Evolutionary conservation across 1,139 yeast genomes (phyloP).

Genomic region (Magnusiomyces sp.): DNA sequence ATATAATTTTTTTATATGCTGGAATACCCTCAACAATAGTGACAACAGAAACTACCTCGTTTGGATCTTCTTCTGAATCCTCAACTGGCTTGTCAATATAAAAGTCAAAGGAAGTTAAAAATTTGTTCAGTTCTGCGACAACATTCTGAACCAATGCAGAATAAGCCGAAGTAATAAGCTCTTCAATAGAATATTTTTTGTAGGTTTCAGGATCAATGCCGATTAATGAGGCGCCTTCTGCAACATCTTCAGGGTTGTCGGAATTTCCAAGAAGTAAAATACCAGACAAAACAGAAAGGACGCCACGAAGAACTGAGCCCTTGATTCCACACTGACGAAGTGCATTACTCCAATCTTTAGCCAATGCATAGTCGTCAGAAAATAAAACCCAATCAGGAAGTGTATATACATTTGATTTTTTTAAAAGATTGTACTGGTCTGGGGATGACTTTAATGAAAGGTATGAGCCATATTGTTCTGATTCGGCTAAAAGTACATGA

Average conservation of each 20-base stretch:
- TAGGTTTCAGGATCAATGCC: conserved; percentile 31
- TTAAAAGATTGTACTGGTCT: conserved; percentile 29
- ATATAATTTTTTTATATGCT: conserved; percentile 21
- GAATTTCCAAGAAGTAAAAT: conserved; percentile 33
- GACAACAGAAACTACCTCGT: conserved; percentile 31
- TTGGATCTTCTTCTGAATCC: conserved; percentile 21
- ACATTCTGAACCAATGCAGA: conserved; percentile 28
- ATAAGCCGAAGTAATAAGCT: conserved; percentile 31
- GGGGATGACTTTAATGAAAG: conserved; percentile 29
- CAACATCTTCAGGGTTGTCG: conserved; percentile 26
- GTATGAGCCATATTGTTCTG: conserved; percentile 27
- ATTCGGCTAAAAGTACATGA: conserved; percentile 30
- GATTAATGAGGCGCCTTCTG: conserved; percentile 35
- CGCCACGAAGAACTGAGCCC: conserved; percentile 28
- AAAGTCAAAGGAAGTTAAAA: conserved; percentile 26
- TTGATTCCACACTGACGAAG: conserved; percentile 31
- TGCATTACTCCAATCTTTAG: conserved; percentile 36
- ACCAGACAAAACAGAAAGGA: conserved; percentile 33
- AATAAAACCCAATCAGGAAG: conserved; percentile 33
- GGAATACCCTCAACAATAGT: conserved; percentile 31
- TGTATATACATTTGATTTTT: conserved; percentile 26
- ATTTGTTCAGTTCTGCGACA: conserved; percentile 30
- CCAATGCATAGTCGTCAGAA: conserved; percentile 33
- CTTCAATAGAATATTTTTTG: conserved; percentile 24
- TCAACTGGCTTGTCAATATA: conserved; percentile 17